Evolutionary conservation across 352 stramenopile genomes (phyloP), one percentile per base, ranked within the genome.

Genomic region (Globisporangium polare): DNA sequence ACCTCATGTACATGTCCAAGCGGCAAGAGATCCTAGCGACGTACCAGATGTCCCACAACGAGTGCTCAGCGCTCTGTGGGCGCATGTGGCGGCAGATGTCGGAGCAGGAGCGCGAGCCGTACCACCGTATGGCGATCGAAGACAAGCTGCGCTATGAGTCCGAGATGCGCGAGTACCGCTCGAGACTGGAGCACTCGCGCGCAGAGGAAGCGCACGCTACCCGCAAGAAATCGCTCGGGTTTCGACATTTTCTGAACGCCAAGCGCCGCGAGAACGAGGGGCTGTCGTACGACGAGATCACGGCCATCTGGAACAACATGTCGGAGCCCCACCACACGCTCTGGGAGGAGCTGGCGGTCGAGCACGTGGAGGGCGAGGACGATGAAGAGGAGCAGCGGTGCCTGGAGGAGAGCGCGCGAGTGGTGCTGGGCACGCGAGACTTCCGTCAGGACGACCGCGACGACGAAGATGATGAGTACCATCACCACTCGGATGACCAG

Each of bases 1-100:
- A 87, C 54, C 66, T 87, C 26, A 87, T 86, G 75, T 86, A 81
- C 51, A 74, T 87, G 65, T 75, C 73, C 2, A 78, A 82, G 67
- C 77, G 75, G 26, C 65, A 66, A 1, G 75, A 89, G 60, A 60
- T 89, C 9, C 69, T 86, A 46, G 60, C 63, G 13, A 68, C 66
- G 20, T 84, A 86, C 50, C 73, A 89, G 59, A 78, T 89, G 60
- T 80, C 75, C 17, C 77, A 89, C 65, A 87, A 89, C 53, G 75
- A 89, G 54, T 86, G 75, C 52, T 87, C 73, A 3, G 77, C 73
- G 29, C 63, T 87, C 5, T 86, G 71, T n/a, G 77, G 77, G 0
- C 69, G 72, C 10, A 62, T 89, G 61, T 87, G 79, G 77, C 77
- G 77, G 50, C 60, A 87, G 43, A 89, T 89, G 75, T 63, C 62